Conservation (phyloP, 2,329 filamentous ascomycete species). For the Colletotrichum godetiae region DNA sequence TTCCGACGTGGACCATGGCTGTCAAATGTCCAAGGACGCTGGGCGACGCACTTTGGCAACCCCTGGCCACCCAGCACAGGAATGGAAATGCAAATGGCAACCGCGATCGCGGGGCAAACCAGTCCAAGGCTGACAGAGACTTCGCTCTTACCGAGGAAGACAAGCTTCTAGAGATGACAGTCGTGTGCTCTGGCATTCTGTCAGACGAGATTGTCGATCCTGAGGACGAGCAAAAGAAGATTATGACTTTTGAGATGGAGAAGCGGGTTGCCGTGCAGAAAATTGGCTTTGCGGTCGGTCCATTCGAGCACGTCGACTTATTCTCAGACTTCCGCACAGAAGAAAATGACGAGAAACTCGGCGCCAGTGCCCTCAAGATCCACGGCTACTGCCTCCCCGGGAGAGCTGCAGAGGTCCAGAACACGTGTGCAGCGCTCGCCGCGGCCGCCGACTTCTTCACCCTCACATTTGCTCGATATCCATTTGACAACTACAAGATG, state of each 20-base stretch:
- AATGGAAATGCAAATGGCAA: conserved; percentile 45
- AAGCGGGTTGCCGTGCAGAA: conserved; percentile 86
- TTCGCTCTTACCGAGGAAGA: conserved; percentile 76
- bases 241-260: conserved; percentile 83
- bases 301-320: conserved; percentile 93
- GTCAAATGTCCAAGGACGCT: conserved; percentile 88
- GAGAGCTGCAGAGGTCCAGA: conserved; percentile 82
- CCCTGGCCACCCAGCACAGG: conserved; percentile 52
- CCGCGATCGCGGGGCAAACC: conserved; percentile 49
- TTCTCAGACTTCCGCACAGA: conserved; percentile 87
- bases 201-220: conserved; percentile 85
- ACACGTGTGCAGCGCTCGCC: conserved; percentile 87
- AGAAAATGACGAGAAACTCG: conserved; percentile 91
- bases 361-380: conserved; percentile 87
- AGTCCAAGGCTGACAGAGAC: conserved; percentile 54
- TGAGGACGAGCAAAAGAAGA: conserved; percentile 84
- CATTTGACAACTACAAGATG: conserved; percentile 91
- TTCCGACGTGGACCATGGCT: conserved; percentile 88
- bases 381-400: conserved; percentile 92
- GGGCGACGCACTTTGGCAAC: conserved; percentile 76
- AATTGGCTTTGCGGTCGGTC: conserved; percentile 92
- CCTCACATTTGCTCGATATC: conserved; percentile 88
- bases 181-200: conserved; percentile 90
- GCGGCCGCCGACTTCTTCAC: conserved; percentile 92
- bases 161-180: conserved; percentile 86